Base-by-base conservation (phyloP, 768 basidiomycete species). In the Tulasnella calospora region DNA sequence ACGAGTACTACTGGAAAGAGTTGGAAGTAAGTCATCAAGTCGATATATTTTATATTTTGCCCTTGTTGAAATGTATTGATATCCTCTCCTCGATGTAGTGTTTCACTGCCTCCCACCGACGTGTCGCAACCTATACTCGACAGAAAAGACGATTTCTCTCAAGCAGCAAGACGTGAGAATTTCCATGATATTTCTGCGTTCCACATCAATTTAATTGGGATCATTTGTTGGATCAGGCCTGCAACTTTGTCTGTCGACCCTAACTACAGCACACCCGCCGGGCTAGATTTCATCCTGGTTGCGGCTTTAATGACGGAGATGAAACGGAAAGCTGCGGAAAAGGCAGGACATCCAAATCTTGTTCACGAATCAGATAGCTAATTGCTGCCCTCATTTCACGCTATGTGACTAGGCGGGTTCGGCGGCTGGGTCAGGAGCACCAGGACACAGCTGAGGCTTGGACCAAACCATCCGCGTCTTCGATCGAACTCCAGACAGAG, bases 61-160 rank as follows among this genome's bases (percentile, higher is more conserved):
- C 35, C 9, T 21, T 30, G 51, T 51, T n/a, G 23, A 9, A 27
- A 41, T 17, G 7, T 41, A 40, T 41, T 72, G 44, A 40, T 23
- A 1, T 35, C 30, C 71, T 41, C 38, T 12, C 36, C 8, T 19
- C 0, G 6, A 15, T 72, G 13, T n/a, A 72, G 71, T 72, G 71
- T 23, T 72, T 72, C 71, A 72, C 71, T 23, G 71, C 71, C 6
- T 67, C 61, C 30, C 61, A 67, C 61, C 61, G 61, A 67, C 61
- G 61, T 67, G 61, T 67, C 61, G 61, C 61, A 15, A 67, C 61
- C 15, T 67, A 67, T 13, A 67, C 61, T 35, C 61, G 61, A 35
- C 61, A 67, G 33, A 67, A 67, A 9, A 67, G 12, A 15, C 61
- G 61, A 13, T 67, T 67, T 35, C 33, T 67, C 7, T 67, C 61